Percentiles rank a stretch among this genome's conserved stretches.
Evolutionary conservation across 768 basidiomycete species (phyloP).

Genomic region (Tulasnella sp.): DNA sequence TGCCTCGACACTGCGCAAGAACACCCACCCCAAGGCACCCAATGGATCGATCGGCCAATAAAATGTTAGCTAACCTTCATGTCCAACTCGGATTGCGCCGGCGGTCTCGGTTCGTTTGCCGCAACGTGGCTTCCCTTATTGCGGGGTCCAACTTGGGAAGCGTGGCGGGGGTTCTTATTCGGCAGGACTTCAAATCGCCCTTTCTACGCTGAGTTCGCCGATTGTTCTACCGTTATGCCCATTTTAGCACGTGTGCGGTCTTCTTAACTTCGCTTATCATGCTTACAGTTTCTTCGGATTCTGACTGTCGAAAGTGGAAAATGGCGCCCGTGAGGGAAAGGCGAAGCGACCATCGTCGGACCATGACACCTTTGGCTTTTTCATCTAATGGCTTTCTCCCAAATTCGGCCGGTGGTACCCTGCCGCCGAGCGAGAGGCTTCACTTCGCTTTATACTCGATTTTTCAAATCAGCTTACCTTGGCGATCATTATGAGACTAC

Average conservation of each 20-base stretch:
- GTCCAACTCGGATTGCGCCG: not conserved
- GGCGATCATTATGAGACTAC: too few relatives aligned
- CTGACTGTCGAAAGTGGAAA: not conserved
- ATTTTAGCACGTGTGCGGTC: not conserved
- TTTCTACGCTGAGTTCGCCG: slow-evolving; percentile 10
- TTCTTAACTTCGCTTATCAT: not conserved
- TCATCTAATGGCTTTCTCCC: not conserved
- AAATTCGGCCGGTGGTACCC: not conserved
- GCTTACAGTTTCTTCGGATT: not conserved
- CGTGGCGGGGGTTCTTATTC: too few relatives aligned
- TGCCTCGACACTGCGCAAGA: not conserved
- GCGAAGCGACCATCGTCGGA: too few relatives aligned
- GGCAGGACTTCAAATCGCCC: not conserved
- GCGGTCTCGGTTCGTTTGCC: not conserved
- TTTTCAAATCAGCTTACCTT: too few relatives aligned
- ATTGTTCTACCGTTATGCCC: not conserved
- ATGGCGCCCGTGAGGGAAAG: not conserved
- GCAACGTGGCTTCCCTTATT: not conserved
- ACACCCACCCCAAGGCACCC: not conserved
- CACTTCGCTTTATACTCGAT: too few relatives aligned
- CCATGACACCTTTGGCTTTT: not conserved
- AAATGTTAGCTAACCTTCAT: not conserved
- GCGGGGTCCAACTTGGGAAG: too few relatives aligned
- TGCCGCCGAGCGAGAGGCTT: too few relatives aligned
- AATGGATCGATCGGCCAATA: not conserved